Base-by-base conservation (phyloP, 768 basidiomycete species). In the Xerocomellus chrysenteron region DNA sequence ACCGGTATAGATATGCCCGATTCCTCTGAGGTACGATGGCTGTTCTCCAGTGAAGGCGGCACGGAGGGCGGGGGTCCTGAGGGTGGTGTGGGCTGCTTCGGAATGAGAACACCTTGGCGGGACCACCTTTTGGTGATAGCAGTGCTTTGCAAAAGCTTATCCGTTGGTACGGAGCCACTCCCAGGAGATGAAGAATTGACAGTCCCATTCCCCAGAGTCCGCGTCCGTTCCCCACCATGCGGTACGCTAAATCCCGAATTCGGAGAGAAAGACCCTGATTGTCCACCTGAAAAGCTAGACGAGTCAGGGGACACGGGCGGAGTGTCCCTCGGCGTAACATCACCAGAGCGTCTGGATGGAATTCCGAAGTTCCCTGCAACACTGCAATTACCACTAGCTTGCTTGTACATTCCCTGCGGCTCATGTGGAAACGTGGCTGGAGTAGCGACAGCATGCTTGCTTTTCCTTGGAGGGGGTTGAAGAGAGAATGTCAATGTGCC, bases 51-150 rank as follows among this genome's bases (percentile, higher is more conserved):
- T 28, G 61, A 51, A 72, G 56, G 43, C 6, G 75, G 82, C 26
- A 79, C 67, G 16, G 80, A 78, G 5, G 85, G 83, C 30, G 82
- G 73, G 16, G 86, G 84, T 7, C 83, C 86, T 28, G 73, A 78
- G 2, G 87, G 85, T 11, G 86, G 85, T 5, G 81, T 81, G 47
- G 77, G 67, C 46, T 79, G 77, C 21, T 80, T 77, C 10, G 86
- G 86, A 32, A 79, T 58, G 75, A 67, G 28, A 65, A 64, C 36
- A 14, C 77, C 76, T 59, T 81, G 82, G 49, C 81, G 75, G 37
- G 84, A 85, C 83, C 84, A 84, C 50, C 83, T 74, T 51, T 76
- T 78, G 11, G 68, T 69, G 40, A 69, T 52, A n/a, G 66, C 68
- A 19, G 51, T 39, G 30, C 57, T 68, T 17, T 61, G 56, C 11